Evolutionary conservation across 2,329 filamentous ascomycete genomes (phyloP).

Genomic region (Fusarium sulawesiense): DNA sequence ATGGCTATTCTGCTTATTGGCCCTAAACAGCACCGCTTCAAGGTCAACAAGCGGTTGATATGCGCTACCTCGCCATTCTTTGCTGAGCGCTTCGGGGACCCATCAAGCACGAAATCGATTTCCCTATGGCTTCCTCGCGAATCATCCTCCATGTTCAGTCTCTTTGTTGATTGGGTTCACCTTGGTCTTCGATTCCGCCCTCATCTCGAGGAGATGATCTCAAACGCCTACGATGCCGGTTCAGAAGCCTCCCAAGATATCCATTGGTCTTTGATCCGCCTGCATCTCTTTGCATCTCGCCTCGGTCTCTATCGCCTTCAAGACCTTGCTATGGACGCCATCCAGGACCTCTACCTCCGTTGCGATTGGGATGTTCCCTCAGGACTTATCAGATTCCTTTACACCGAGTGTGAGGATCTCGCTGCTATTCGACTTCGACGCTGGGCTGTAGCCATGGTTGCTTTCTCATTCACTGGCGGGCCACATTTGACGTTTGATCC

Average conservation of each 20-base stretch:
- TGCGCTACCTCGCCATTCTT: constrained; percentile 62
- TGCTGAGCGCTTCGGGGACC: constrained; percentile 57
- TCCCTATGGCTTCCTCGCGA: constrained; percentile 59
- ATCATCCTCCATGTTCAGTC: constrained; percentile 63
- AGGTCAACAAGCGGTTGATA: constrained; percentile 58
- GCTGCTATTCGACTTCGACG: constrained; percentile 65
- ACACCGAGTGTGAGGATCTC: constrained; percentile 63
- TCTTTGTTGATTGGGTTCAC: constrained; percentile 66
- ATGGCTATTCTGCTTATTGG: constrained; percentile 57
- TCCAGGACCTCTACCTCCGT: constrained; percentile 69
- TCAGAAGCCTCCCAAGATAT: constrained; percentile 53
- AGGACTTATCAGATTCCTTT: constrained; percentile 63
- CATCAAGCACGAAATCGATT: constrained; percentile 44
- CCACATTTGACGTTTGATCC: constrained; percentile 48
- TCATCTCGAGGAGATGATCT: constrained; percentile 57
- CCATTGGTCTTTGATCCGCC: constrained; percentile 67
- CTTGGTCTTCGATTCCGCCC: constrained; percentile 55
- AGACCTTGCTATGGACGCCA: constrained; percentile 67
- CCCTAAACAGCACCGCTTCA: constrained; percentile 55
- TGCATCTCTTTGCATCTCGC: constrained; percentile 68
- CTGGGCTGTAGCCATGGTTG: constrained; percentile 71
- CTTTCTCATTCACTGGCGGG: constrained; percentile 62
- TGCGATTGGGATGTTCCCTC: constrained; percentile 69
- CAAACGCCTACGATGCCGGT: constrained; percentile 46
- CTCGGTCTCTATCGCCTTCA: constrained; percentile 63